These are phyloP conservation scores for Coniochaeta prunicola DNA, from an alignment of 2,329 filamentous ascomycete species.

Conservation along the genomic window DNA sequence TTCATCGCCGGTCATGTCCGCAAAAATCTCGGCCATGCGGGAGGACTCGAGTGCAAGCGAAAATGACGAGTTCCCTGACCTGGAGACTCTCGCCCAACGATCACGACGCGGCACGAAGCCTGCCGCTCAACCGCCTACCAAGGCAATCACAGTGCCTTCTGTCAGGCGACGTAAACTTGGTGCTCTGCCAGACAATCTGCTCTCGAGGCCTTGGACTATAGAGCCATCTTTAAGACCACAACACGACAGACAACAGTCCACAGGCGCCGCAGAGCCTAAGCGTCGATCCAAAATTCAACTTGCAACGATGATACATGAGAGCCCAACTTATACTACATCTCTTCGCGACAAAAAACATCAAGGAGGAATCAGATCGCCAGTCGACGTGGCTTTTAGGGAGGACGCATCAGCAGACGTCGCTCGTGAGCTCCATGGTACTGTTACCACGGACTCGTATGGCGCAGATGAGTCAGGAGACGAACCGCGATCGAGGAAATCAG, in stretches of 20 bases:
- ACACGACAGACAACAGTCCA: not conserved
- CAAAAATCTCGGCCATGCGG: not conserved
- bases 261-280: not conserved
- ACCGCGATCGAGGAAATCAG: not conserved
- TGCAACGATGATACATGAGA: slow-evolving; percentile 9
- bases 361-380: slow-evolving; percentile 11
- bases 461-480: slow-evolving; percentile 9
- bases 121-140: not conserved
- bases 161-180: slow-evolving; percentile 16
- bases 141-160: not conserved
- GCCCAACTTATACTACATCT: not conserved
- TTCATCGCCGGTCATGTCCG: not conserved
- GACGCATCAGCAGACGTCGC: slow-evolving; percentile 11
- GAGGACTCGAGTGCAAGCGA: not conserved
- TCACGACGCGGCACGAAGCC: not conserved
- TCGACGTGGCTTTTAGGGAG: slow-evolving; percentile 15
- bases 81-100: not conserved
- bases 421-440: slow-evolving; percentile 8
- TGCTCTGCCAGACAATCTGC: slow-evolving; percentile 10
- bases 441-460: slow-evolving; percentile 7
- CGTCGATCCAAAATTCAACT: slow-evolving; percentile 9
- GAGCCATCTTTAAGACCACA: not conserved
- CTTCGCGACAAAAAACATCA: slow-evolving; percentile 3
- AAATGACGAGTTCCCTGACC: not conserved
- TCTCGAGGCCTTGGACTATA: slow-evolving; percentile 15